Base-by-base conservation (phyloP, 306 rosid genomes). In the Vigna angularis region DNA sequence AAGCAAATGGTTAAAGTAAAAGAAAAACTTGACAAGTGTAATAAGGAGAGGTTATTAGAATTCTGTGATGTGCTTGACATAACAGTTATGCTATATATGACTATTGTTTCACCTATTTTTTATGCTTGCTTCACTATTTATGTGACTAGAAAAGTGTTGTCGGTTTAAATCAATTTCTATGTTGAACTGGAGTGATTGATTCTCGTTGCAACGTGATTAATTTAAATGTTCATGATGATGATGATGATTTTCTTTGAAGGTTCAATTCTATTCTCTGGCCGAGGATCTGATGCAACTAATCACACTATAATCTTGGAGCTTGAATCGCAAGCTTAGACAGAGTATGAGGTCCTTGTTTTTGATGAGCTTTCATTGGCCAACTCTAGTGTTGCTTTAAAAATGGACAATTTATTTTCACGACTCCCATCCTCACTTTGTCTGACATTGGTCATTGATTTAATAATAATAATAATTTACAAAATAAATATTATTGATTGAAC, bases 271-370 rank as follows among this genome's bases (percentile, higher is more conserved):
- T 91, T 96, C 69, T 48, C 51, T 45, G 98, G 97, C 77, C 97
- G 91, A 34, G 84, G 89, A 70, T 86, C 99, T 7, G 85, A 90
- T 77, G 89, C 93, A 67, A 58, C 87, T 38, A 96, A 79, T 77
- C 99, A 85, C 76, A 96, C 99, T n/a, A 79, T 96, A 58, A 91
- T 89, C 75, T 74, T 96, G 89, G 99, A 96, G 78, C 91, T 89
- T 53, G 97, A 88, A 77, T 85, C 73, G 57, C 80, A 67, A 82
- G 88, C 84, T 52, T 86, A 87, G 78, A 22, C 79, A 34, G 30
- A 48, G 16, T 6, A 18, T 62, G 52, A 65, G 36, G 70, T 14
- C 44, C 72, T 50, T 70, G 68, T 70, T 76, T 18, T 74, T 66
- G 52, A 26, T 49, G 36, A 56, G 52, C 45, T 40, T 80, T 30